Percentiles rank a stretch among this genome's conserved stretches.
Conservation (phyloP, 2,329 filamentous ascomycete species). For the Claviceps sp. region DNA sequence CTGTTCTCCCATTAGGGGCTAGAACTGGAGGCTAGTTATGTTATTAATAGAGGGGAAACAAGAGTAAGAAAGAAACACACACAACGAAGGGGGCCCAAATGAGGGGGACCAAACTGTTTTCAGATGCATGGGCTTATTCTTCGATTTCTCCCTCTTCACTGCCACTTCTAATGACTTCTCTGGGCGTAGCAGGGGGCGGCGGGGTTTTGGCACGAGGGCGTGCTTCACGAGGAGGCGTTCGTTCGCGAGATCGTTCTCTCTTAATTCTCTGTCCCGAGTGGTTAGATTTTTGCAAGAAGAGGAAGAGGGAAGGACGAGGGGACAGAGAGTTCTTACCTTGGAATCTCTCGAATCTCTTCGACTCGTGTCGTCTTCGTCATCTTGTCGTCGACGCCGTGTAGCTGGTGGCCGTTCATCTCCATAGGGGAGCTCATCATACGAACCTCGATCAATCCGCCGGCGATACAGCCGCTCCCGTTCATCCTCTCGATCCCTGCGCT, state of each 20-base stretch:
- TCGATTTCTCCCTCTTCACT: slow-evolving; percentile 98
- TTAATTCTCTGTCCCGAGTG: slow-evolving; percentile 35
- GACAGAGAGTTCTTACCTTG: slow-evolving; percentile 37
- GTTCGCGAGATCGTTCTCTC: slow-evolving; percentile 47
- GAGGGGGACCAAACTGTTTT: not conserved
- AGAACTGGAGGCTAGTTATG: slow-evolving; percentile 4
- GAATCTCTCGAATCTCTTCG: slow-evolving; percentile 52
- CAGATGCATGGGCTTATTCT: slow-evolving; percentile 28
- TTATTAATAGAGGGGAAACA: not conserved
- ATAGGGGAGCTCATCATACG: slow-evolving; percentile 82
- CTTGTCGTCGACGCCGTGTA: slow-evolving; percentile 63
- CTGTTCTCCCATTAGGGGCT: slow-evolving; percentile 1
- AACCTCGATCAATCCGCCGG: slow-evolving; percentile 61
- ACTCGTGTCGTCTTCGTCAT: slow-evolving; percentile 60
- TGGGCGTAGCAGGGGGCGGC: slow-evolving; percentile 17
- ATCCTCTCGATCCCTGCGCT: slow-evolving; percentile 76
- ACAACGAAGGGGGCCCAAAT: not conserved
- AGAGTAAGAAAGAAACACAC: not conserved
- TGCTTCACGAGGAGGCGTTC: slow-evolving; percentile 43
- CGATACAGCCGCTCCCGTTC: slow-evolving; percentile 82
- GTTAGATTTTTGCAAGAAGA: slow-evolving; percentile 12
- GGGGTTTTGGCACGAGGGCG: slow-evolving; percentile 45
- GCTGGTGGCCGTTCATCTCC: slow-evolving; percentile 57
- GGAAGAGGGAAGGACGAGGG: not conserved
- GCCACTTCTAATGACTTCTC: slow-evolving; percentile 48